Percentiles rank a stretch among this genome's conserved stretches.
phyloP scores from a whole-genome alignment of 2,329 filamentous ascomycete species.

The Delphinella strobiligena region DNA sequence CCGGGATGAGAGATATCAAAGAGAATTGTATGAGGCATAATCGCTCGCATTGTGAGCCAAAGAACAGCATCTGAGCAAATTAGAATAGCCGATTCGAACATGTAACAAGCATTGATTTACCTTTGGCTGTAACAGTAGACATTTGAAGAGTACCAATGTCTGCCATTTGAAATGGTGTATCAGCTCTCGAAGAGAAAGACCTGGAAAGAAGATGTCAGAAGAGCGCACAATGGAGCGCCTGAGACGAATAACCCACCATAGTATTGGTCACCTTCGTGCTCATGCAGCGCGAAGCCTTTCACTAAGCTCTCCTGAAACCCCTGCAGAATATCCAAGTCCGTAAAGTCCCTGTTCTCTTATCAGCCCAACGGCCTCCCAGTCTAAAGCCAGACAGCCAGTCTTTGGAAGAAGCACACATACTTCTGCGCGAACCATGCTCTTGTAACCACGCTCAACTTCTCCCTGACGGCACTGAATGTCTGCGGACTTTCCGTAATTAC shows the following conservation, averaged over 20 bases:
- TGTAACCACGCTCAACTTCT: constrained; percentile 81
- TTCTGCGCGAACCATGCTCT: constrained; percentile 92
- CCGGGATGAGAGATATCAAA: constrained; percentile 86
- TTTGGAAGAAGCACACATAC: constrained; percentile 26
- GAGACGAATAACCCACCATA: constrained; percentile 51
- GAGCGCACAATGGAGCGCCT: too few species aligned
- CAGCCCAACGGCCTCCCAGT: constrained; percentile 4
- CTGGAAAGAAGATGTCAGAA: constrained; percentile 20
- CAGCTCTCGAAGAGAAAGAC: constrained; percentile 71
- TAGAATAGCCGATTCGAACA: background rate
- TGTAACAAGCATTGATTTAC: constrained; percentile 33
- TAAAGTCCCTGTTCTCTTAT: constrained; percentile 54
- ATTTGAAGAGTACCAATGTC: constrained; percentile 88
- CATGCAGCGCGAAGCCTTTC: constrained; percentile 45
- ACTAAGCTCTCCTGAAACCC: constrained; percentile 82
- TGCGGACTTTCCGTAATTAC: constrained; percentile 87
- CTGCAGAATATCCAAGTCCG: constrained; percentile 77
- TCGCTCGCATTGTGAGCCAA: constrained; percentile 88
- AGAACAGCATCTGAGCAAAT: constrained; percentile 79
- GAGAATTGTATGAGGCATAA: constrained; percentile 99
- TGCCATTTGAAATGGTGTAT: constrained; percentile 92
- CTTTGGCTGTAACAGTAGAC: constrained; percentile 86
- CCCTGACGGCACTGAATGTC: constrained; percentile 78
- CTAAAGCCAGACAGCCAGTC: background rate
- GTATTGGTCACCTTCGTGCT: constrained; percentile 72